Base-by-base conservation (phyloP, 495 filamentous ascomycete species). In the Rhizodiscina lignyota region DNA sequence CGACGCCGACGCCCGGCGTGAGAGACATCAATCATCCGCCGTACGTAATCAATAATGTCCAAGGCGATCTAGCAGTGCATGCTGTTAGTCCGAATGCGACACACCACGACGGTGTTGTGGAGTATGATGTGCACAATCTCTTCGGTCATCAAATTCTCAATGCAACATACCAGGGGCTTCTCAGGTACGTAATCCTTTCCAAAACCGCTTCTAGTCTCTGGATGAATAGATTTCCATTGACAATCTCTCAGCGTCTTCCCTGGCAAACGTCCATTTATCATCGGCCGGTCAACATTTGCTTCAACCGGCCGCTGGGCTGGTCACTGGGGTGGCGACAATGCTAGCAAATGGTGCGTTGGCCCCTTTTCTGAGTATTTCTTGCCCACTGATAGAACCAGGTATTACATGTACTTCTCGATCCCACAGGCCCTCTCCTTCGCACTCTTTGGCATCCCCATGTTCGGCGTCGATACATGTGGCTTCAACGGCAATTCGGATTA, bases 321-420 rank as follows among this genome's bases (percentile, higher is more conserved):
- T 13, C 83, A 92, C 51, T 92, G 83, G 83, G 82, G 82, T 11
- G 83, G 83, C 6, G 83, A 91, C 50, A 91, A 92, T 48, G 58
- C 58, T 26, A 74, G 72, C 3, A 58, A 64, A 11, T 89, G 74
- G 69, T 57, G n/a, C n/a, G n/a, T n/a, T n/a, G n/a, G n/a, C n/a
- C n/a, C n/a, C 60, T 23, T 49, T 43, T 30, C 18, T 36, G 32
- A 26, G 20, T 26, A 5, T 8, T 35, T 12, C 33, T 26, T 8
- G 12, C 13, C 8, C 17, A 6, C 24, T 27, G 24, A 8, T 27
- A 27, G 13, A 6, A 27, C 24, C 30, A 18, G 6, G 38, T 45
- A 40, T 2, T 73, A 65, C 38, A 74, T 86, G 72, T 77, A 60
- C 56, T 79, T 82, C 51, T 74, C 74, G 19, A 91, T 92, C 48